phyloP scores from a whole-genome alignment of 768 basidiomycete genomes.

The Lentinula sp. region DNA sequence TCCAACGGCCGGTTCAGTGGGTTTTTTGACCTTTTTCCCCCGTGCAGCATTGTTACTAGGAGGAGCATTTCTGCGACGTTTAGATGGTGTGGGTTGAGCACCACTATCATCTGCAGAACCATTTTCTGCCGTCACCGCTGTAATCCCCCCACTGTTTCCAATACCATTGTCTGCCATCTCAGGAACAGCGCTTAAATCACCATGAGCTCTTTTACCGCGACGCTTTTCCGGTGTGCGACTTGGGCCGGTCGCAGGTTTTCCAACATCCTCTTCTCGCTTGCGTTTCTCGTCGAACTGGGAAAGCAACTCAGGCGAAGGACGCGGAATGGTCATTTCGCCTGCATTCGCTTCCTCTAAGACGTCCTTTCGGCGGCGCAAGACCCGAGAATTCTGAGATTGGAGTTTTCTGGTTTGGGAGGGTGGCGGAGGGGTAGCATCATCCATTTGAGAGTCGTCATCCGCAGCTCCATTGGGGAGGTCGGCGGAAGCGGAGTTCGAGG shows the following conservation, averaged over 20 bases:
- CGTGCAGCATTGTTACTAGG: background rate
- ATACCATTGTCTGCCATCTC: background rate
- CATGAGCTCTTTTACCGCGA: background rate
- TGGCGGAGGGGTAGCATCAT: constrained; percentile 1
- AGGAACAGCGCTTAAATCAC: background rate
- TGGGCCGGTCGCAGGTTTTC: background rate
- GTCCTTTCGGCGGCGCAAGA: constrained; percentile 41
- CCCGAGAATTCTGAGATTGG: constrained; percentile 2
- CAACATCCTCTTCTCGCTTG: background rate
- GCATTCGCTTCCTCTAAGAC: constrained; percentile 43
- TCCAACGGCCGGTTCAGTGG: background rate
- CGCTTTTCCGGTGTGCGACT: background rate
- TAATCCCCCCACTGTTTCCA: background rate
- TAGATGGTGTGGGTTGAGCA: constrained; percentile 1
- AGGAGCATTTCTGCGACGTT: background rate
- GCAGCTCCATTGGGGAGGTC: background rate
- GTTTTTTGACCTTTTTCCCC: background rate
- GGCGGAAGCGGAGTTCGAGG: background rate
- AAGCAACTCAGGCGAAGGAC: constrained; percentile 58
- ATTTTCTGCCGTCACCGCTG: background rate
- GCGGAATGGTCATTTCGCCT: constrained; percentile 29
- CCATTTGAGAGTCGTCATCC: background rate
- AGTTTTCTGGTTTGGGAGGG: background rate
- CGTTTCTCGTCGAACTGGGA: constrained; percentile 1
- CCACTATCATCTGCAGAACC: background rate